Evolutionary conservation across 2,329 filamentous ascomycete genomes (phyloP).

Genomic region (Cadophora sp.): DNA sequence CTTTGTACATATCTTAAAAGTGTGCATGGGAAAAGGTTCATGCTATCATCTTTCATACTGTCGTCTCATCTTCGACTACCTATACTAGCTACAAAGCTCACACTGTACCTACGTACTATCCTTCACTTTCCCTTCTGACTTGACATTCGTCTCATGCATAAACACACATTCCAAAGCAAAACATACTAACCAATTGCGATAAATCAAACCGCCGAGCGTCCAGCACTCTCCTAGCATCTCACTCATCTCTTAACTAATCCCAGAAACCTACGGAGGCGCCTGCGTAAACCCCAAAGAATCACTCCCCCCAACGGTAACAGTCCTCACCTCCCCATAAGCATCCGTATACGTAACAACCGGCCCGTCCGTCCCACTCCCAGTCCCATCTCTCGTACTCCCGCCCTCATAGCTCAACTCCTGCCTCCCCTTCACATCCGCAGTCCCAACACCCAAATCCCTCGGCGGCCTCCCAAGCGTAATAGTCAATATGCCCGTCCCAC

Average conservation of each 20-base stretch:
- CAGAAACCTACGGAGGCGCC: background rate
- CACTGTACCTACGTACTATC: background rate
- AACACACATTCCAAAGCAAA: no score
- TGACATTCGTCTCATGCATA: background rate
- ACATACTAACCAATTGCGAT: no score
- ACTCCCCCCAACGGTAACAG: background rate
- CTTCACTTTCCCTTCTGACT: background rate
- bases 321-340: background rate
- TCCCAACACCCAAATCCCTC: background rate
- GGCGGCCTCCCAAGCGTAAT: constrained; percentile 7
- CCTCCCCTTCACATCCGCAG: background rate
- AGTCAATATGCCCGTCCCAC: constrained; percentile 13
- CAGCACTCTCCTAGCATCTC: background rate
- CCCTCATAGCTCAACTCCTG: constrained; percentile 15
- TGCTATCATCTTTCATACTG: background rate
- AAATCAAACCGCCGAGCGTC: background rate
- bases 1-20: constrained; percentile 25
- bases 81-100: background rate
- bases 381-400: constrained; percentile 9
- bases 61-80: background rate
- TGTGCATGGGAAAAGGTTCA: constrained; percentile 20
- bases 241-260: background rate
- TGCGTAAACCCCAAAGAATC: constrained; percentile 11
- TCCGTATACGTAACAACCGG: constrained; percentile 9
- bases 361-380: background rate